These are phyloP conservation scores for Podospora pseudopauciseta DNA, from an alignment of 495 filamentous ascomycete genomes.

Conservation along the genomic window DNA sequence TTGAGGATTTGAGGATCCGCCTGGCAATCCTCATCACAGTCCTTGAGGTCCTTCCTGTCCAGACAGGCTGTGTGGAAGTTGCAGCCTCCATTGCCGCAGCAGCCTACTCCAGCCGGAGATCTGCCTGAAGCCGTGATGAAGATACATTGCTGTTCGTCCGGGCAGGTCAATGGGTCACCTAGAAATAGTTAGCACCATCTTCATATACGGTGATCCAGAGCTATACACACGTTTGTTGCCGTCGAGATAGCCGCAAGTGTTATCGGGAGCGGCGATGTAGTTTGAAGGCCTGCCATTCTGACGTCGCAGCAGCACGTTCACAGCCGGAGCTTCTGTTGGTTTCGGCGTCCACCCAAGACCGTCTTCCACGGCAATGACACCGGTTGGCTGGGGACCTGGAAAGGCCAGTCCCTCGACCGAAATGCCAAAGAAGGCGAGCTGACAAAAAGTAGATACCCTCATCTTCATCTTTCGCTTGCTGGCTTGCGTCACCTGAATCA, in stretches of 20 bases:
- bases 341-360: constrained; percentile 20
- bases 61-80: constrained; percentile 31
- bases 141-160: constrained; percentile 27
- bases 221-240: constrained; percentile 32
- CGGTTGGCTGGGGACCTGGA: constrained; percentile 34
- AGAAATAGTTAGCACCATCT: neutral
- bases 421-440: constrained; percentile 32
- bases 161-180: constrained; percentile 39
- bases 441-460: constrained; percentile 10
- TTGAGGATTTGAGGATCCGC: constrained; percentile 37
- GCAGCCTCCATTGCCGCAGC: constrained; percentile 32
- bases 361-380: constrained; percentile 14
- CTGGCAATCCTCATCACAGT: constrained; percentile 37
- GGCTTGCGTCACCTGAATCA: constrained; percentile 1
- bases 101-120: constrained; percentile 35
- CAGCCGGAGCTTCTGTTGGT: constrained; percentile 35
- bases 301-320: constrained; percentile 34
- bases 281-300: constrained; percentile 25
- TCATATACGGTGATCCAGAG: neutral
- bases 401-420: constrained; percentile 35
- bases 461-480: constrained; percentile 7
- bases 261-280: constrained; percentile 45
- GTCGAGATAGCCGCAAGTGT: constrained; percentile 47
- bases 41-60: constrained; percentile 29
- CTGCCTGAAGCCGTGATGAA: constrained; percentile 28